Evolutionary conservation across 768 basidiomycete genomes (phyloP).

Genomic region (Kwoniella dejecticola): DNA sequence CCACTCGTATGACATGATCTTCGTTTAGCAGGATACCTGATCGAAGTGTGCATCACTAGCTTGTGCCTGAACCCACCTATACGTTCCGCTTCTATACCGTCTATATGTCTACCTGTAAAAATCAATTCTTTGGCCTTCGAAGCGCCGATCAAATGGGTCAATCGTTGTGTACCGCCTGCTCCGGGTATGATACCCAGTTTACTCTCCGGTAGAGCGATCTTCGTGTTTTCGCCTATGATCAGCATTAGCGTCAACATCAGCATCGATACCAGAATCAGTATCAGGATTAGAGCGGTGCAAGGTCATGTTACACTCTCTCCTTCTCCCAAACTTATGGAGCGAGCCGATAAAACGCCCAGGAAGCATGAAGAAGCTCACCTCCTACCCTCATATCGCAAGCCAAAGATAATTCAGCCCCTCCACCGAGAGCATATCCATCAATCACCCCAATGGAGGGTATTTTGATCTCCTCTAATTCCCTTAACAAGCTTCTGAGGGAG

Average conservation of each 20-base stretch:
- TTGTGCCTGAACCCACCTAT: slow-evolving; percentile 29
- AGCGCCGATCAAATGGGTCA: slow-evolving; percentile 81
- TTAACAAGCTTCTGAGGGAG: slow-evolving; percentile 70
- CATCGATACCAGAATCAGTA: background rate
- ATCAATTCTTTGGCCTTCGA: slow-evolving; percentile 91
- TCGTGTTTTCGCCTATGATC: slow-evolving; percentile 58
- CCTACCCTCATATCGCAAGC: slow-evolving; percentile 89
- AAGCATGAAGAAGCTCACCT: no score
- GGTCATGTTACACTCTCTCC: no score
- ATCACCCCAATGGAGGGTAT: slow-evolving; percentile 86
- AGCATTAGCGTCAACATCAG: background rate
- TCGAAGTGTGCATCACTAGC: background rate
- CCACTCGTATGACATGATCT: no score
- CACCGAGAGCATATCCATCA: slow-evolving; percentile 89
- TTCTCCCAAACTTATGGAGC: no score
- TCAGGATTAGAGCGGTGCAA: no score
- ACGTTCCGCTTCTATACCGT: slow-evolving; percentile 74
- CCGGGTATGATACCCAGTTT: slow-evolving; percentile 93
- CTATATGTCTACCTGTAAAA: slow-evolving; percentile 77
- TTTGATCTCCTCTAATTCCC: slow-evolving; percentile 75
- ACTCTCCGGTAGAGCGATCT: slow-evolving; percentile 90
- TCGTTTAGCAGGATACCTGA: no score
- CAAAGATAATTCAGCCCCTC: slow-evolving; percentile 84
- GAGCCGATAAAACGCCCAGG: no score
- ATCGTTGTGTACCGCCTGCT: slow-evolving; percentile 89